phyloP scores from a whole-genome alignment of 768 basidiomycete species.

The Kockovaella imperatae region DNA sequence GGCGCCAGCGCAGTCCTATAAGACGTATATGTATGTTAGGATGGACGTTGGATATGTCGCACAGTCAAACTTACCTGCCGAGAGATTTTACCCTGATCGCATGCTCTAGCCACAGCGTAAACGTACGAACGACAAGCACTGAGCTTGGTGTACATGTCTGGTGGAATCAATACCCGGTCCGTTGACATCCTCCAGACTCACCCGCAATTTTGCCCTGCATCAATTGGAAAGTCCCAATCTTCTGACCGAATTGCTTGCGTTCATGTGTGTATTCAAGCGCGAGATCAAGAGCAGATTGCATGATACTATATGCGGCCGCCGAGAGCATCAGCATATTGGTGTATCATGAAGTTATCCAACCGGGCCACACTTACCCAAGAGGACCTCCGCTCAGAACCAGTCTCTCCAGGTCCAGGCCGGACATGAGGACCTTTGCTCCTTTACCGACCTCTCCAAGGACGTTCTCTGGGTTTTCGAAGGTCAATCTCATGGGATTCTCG shows the following conservation, averaged over 20 bases:
- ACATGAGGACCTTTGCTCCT: slow-evolving; percentile 86
- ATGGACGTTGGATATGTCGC: not conserved
- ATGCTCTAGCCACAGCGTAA: slow-evolving; percentile 84
- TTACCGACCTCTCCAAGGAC: slow-evolving; percentile 70
- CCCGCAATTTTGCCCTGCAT: slow-evolving; percentile 70
- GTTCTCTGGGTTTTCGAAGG: slow-evolving; percentile 54
- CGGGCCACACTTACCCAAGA: slow-evolving; percentile 55
- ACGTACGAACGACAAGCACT: slow-evolving; percentile 83
- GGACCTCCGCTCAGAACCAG: slow-evolving; percentile 88
- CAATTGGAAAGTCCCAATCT: slow-evolving; percentile 82
- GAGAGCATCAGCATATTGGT: not conserved
- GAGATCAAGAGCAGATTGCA: slow-evolving; percentile 88
- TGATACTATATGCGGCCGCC: too few species aligned
- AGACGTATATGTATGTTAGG: not conserved
- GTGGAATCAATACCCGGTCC: slow-evolving; percentile 4
- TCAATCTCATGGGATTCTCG: not conserved
- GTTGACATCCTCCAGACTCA: slow-evolving; percentile 17
- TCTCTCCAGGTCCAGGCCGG: slow-evolving; percentile 83
- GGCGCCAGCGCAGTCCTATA: slow-evolving; percentile 86
- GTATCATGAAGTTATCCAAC: not conserved
- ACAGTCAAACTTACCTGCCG: slow-evolving; percentile 27
- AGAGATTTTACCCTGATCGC: slow-evolving; percentile 52
- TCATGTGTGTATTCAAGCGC: slow-evolving; percentile 71
- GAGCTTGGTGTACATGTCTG: slow-evolving; percentile 88
- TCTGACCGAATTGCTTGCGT: slow-evolving; percentile 79